Percentiles rank a stretch among this genome's conserved stretches.
These are phyloP conservation scores for Diaporthe citriasiana DNA, from an alignment of 2,329 filamentous ascomycete genomes.

Conservation along the genomic window DNA sequence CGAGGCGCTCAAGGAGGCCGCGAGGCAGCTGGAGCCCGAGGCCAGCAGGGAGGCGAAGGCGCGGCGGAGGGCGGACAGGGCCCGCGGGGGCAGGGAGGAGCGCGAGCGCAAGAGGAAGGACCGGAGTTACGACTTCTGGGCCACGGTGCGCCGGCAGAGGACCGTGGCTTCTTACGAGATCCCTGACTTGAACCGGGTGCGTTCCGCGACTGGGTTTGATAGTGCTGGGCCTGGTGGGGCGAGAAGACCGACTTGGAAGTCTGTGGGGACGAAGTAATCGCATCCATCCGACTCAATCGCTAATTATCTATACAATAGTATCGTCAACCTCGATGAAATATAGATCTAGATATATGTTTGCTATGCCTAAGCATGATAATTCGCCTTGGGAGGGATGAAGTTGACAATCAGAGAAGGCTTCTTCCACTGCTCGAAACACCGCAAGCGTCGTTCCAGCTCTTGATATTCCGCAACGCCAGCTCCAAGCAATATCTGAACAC, in stretches of 20 bases:
- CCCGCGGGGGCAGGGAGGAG: slow-evolving; percentile 45
- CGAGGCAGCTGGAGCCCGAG: slow-evolving; percentile 48
- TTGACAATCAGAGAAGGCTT: too few species aligned
- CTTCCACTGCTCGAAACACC: too few species aligned
- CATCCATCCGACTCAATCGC: background rate
- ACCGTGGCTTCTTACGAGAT: slow-evolving; percentile 52
- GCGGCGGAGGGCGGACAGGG: slow-evolving; percentile 42
- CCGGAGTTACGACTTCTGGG: slow-evolving; percentile 58
- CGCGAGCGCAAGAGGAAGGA: slow-evolving; percentile 48
- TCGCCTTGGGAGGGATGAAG: too few species aligned
- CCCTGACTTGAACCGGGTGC: slow-evolving; percentile 53
- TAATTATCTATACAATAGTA: background rate
- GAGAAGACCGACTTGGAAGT: slow-evolving; percentile 24
- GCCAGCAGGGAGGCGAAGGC: slow-evolving; percentile 42
- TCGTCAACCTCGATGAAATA: background rate
- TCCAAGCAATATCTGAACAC: too few species aligned
- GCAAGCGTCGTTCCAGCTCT: too few species aligned
- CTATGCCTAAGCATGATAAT: background rate
- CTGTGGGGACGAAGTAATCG: background rate
- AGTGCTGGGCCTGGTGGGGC: slow-evolving; percentile 12
- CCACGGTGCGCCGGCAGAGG: slow-evolving; percentile 51
- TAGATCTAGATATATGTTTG: background rate
- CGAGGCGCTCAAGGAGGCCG: slow-evolving; percentile 23
- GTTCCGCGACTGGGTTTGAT: slow-evolving; percentile 33
- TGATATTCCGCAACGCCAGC: too few species aligned